Percentiles rank a stretch among this genome's conserved stretches.
Conservation (phyloP, 352 stramenopile species). For the Pythium periplocum region DNA sequence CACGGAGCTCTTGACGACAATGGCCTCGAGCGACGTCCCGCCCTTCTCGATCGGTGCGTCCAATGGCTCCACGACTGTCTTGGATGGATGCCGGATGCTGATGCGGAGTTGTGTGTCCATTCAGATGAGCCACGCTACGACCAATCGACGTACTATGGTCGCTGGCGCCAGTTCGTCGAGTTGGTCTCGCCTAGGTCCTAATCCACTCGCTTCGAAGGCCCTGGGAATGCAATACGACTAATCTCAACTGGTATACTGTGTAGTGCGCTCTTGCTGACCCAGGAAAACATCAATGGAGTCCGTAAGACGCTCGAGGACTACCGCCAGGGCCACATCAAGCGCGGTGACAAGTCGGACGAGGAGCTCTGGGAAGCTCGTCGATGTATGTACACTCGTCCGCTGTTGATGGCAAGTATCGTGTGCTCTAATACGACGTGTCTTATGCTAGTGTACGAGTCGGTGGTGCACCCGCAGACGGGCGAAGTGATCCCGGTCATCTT, state of each 20-base stretch:
- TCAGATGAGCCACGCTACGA: constrained; percentile 74
- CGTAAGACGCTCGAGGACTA: constrained; percentile 49
- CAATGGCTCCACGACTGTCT: too few relatives aligned
- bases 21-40: constrained; percentile 13
- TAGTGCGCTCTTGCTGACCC: constrained; percentile 66
- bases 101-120: too few relatives aligned
- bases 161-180: constrained; percentile 82
- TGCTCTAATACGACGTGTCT: neutral
- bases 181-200: constrained; percentile 66
- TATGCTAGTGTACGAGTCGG: constrained; percentile 59
- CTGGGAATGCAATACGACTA: too few relatives aligned
- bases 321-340: constrained; percentile 40
- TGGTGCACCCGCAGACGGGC: constrained; percentile 78
- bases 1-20: constrained; percentile 3
- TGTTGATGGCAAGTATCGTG: too few relatives aligned
- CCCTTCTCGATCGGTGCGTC: constrained; percentile 33
- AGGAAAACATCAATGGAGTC: constrained; percentile 56
- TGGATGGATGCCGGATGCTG: too few relatives aligned
- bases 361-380: constrained; percentile 77
- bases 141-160: constrained; percentile 81
- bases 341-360: constrained; percentile 40
- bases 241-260: neutral
- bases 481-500: constrained; percentile 64
- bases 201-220: neutral
- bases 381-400: constrained; percentile 16